Percentiles rank a stretch among this genome's conserved stretches.
Conservation (phyloP, 306 rosid genomes). For the Sophora flavescens region DNA sequence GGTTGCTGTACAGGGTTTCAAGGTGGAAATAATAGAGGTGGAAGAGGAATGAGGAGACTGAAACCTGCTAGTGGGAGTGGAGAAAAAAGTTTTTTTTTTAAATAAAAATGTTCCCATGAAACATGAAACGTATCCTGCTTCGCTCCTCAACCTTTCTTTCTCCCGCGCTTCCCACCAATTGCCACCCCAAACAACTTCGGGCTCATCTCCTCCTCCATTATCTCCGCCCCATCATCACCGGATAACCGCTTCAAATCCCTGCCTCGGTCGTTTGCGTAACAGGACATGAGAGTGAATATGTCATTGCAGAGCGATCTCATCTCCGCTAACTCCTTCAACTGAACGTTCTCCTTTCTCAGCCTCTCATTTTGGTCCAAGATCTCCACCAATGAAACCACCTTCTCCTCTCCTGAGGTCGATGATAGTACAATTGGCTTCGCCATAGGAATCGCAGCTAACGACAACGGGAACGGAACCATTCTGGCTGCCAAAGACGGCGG, state of each 20-base stretch:
- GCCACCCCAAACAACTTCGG: constrained; percentile 67
- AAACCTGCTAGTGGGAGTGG: too few relatives aligned
- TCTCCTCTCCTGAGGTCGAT: constrained; percentile 65
- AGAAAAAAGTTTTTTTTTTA: too few relatives aligned
- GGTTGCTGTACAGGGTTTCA: too few relatives aligned
- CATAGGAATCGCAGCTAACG: constrained; percentile 11
- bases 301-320: constrained; percentile 70
- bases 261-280: constrained; percentile 45
- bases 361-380: too few relatives aligned
- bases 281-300: constrained; percentile 67
- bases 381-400: constrained; percentile 66
- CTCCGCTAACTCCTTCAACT: constrained; percentile 65
- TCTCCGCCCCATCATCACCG: constrained; percentile 46
- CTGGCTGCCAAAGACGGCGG: not conserved
- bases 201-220: constrained; percentile 32
- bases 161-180: constrained; percentile 63
- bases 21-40: too few relatives aligned
- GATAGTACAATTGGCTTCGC: constrained; percentile 49
- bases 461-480: constrained; percentile 11
- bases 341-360: constrained; percentile 66
- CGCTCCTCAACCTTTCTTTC: constrained; percentile 38
- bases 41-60: too few relatives aligned
- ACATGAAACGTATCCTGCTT: constrained; percentile 52
- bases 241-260: constrained; percentile 45
- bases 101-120: constrained; percentile 37